Conservation (phyloP, 371 early-diverging fungal genomes). For the Rhizopus delemar region DNA sequence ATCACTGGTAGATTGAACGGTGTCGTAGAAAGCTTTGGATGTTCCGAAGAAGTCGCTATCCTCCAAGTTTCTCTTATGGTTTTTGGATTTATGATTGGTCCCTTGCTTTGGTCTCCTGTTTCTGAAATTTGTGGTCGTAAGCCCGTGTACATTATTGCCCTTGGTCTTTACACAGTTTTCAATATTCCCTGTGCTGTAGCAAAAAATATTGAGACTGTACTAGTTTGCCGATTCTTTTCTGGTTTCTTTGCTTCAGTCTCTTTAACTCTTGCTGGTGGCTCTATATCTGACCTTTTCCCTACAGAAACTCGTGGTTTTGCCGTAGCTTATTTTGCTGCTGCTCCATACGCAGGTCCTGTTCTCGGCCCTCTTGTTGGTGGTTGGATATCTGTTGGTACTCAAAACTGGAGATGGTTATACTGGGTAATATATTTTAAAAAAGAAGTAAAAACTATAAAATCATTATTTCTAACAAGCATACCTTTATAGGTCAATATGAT, state of each 20-base stretch:
- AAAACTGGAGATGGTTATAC: conserved; percentile 49
- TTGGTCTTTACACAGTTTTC: conserved; percentile 37
- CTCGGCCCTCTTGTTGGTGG: conserved; percentile 51
- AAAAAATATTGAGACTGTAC: conserved; percentile 38
- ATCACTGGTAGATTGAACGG: conserved; percentile 36
- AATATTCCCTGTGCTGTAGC: conserved; percentile 50
- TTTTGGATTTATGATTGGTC: conserved; percentile 47
- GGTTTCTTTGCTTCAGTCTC: conserved; percentile 45
- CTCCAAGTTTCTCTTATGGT: conserved; percentile 53
- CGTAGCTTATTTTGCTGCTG: conserved; percentile 52
- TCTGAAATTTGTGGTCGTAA: conserved; percentile 45
- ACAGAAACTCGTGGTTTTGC: conserved; percentile 42
- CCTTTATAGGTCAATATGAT: conserved; percentile 40
- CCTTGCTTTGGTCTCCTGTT: conserved; percentile 50
- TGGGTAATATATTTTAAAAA: conserved; percentile 35
- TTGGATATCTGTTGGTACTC: conserved; percentile 44
- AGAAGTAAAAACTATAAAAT: not conserved
- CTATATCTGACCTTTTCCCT: conserved; percentile 44
- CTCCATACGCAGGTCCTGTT: conserved; percentile 50
- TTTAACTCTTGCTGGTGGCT: conserved; percentile 46
- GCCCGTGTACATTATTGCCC: conserved; percentile 37
- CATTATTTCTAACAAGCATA: not conserved
- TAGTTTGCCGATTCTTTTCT: conserved; percentile 46
- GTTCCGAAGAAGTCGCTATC: conserved; percentile 36
- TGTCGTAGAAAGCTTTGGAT: conserved; percentile 32